A percentile compares a stretch with the other conserved stretches of the same genome.
Conservation (phyloP, 106 monocot genomes). For the Dioscorea zingiberensis region DNA sequence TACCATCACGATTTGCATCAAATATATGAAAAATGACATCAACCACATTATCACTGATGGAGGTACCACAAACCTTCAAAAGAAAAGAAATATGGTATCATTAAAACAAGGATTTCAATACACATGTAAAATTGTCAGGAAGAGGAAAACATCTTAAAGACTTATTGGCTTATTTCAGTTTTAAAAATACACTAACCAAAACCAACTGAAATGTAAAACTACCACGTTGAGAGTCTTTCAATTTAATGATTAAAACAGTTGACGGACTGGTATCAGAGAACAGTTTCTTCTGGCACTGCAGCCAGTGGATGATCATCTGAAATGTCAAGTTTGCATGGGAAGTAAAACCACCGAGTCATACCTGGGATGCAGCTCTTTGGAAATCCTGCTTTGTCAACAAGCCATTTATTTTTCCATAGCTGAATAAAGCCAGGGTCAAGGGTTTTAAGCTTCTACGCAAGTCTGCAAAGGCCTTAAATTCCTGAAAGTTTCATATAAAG, state of each 20-base stretch:
- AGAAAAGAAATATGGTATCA: not conserved
- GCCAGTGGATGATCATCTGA: too few relatives aligned
- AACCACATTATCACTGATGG: constrained; percentile 65
- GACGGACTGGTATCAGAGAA: too few relatives aligned
- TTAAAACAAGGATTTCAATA: not conserved
- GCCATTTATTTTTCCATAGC: constrained; percentile 82
- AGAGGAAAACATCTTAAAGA: too few relatives aligned
- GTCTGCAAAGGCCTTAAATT: constrained; percentile 84
- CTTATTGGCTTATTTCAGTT: too few relatives aligned
- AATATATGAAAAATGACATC: constrained; percentile 84
- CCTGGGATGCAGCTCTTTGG: constrained; percentile 73
- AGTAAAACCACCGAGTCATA: constrained; percentile 15
- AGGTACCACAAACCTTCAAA: constrained; percentile 61
- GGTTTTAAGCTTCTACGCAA: constrained; percentile 56
- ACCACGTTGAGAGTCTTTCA: too few relatives aligned
- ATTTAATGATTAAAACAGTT: too few relatives aligned
- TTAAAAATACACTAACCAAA: too few relatives aligned
- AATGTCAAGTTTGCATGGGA: too few relatives aligned
- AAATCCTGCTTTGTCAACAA: constrained; percentile 81
- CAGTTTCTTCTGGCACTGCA: too few relatives aligned
- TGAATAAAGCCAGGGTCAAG: constrained; percentile 63
- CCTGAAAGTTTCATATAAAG: constrained; percentile 33
- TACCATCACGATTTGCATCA: constrained; percentile 71
- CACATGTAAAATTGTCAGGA: too few relatives aligned
- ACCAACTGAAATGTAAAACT: too few relatives aligned